Evolutionary conservation across 306 rosid species (phyloP), one percentile per base, ranked within the genome.

Genomic region (Quercus rubra): DNA sequence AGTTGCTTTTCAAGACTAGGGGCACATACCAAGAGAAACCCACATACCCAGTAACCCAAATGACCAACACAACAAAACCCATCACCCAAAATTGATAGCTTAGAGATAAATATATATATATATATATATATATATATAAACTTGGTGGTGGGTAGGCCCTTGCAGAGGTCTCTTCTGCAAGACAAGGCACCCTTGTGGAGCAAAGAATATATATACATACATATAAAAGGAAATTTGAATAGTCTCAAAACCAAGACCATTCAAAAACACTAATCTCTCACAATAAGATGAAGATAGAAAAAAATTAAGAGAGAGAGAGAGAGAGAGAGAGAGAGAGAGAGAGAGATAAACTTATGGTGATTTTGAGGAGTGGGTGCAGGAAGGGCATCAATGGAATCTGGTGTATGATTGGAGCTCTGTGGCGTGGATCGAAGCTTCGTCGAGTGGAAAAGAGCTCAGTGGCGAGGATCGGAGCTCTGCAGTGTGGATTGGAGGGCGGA

Each of bases 111-210:
- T 4, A 3, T 46, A 69, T 7, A 69, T 38, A 75, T 19, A 49
- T 1, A 94, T 23, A 23, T 23, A 23, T 23, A 23, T 23, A 23
- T 23, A 23, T 23, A 23, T 23, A 23, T 23, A 23, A 23, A 23
- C 99, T 93, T 94, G 84, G 92, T 74, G 51, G 97, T 90, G 90
- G 96, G 92, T 54, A 90, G 64, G 71, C 84, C 88, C 75, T 95
- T 89, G 87, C 99, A 95, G 78, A 92, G 94, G 41, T 95, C 88
- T 19, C 81, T 87, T 89, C 99, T 95, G 86, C 99, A 91, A 74
- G 91, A 92, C 41, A 95, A 81, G 54, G 99, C 97, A 30, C 98
- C 98, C 82, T 91, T 91, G 83, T 95, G 99, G 56, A 95, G 96
- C 99, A 98, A 95, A 75, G 98, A 95, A 75, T 93, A 95, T 23